These are phyloP conservation scores for Rusavskia elegans DNA, from an alignment of 495 filamentous ascomycete genomes.

Conservation along the genomic window DNA sequence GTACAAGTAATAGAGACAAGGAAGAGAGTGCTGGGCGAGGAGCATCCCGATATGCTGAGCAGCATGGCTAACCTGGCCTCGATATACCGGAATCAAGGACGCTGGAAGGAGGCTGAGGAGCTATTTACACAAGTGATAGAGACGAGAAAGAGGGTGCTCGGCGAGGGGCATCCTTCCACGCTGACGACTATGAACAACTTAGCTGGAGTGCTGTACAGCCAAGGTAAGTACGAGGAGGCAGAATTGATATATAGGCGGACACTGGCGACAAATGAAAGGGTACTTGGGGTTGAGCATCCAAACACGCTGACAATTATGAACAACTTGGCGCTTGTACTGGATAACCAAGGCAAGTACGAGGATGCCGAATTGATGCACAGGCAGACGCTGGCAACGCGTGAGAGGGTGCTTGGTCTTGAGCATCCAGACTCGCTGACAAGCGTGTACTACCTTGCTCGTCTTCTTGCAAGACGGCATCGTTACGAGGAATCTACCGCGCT, in stretches of 20 bases:
- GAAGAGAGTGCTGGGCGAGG: too few species aligned
- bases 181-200: conserved; percentile 18
- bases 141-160: not conserved
- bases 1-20: too few species aligned
- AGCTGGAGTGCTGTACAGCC: too few species aligned
- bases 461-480: too few species aligned
- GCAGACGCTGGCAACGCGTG: conserved; percentile 8
- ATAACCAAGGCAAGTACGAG: conserved; percentile 16
- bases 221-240: too few species aligned
- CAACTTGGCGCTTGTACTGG: conserved; percentile 13
- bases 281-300: too few species aligned
- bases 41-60: conserved; percentile 13
- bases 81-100: conserved; percentile 15
- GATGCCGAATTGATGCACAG: conserved; percentile 19
- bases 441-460: too few species aligned
- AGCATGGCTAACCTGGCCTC: conserved; percentile 19
- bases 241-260: too few species aligned
- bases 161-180: conserved; percentile 4
- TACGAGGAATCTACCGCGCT: too few species aligned
- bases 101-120: conserved; percentile 18
- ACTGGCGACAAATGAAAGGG: too few species aligned
- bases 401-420: conserved; percentile 16
- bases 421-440: conserved; percentile 16
- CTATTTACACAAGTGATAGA: conserved; percentile 8
- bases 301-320: conserved; percentile 11